Percentiles rank a stretch among this genome's conserved stretches.
Conservation (phyloP, 177 flowering plant genomes). For the Vitis hybrid region DNA sequence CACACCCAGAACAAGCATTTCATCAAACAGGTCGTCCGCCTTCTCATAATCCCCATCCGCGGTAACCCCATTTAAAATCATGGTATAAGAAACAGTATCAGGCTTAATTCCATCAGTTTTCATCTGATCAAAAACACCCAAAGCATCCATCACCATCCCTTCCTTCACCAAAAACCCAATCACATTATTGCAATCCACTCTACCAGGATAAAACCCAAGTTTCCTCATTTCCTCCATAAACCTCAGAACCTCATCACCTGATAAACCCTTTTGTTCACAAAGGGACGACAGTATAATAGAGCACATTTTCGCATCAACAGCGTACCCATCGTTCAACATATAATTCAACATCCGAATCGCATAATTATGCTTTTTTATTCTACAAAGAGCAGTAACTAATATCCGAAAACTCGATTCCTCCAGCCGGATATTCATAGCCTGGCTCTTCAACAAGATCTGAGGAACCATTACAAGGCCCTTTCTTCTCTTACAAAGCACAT, state of each 20-base stretch:
- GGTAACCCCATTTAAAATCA: constrained; percentile 50
- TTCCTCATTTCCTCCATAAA: constrained; percentile 46
- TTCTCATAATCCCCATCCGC: constrained; percentile 33
- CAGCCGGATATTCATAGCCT: constrained; percentile 47
- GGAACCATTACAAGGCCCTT: constrained; percentile 46
- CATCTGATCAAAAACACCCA: constrained; percentile 51
- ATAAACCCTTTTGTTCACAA: constrained; percentile 31
- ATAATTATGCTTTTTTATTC: constrained; percentile 37
- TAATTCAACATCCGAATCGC: constrained; percentile 51
- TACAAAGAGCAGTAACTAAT: constrained; percentile 57
- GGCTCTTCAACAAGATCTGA: constrained; percentile 43
- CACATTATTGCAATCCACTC: constrained; percentile 44
- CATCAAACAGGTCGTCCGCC: constrained; percentile 76
- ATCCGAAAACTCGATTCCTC: constrained; percentile 58
- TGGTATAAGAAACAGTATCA: constrained; percentile 52
- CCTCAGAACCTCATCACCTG: constrained; percentile 31
- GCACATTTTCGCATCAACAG: constrained; percentile 40
- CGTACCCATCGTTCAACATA: constrained; percentile 44
- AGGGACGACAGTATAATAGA: constrained; percentile 48
- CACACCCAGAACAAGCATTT: constrained; percentile 70
- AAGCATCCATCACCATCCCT: constrained; percentile 46
- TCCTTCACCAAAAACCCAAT: constrained; percentile 49
- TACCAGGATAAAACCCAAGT: constrained; percentile 43
- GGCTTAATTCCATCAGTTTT: constrained; percentile 60
- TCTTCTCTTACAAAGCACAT: constrained; percentile 36